Conservation (phyloP, 805 yeast genomes). For the Candida michaelii region DNA sequence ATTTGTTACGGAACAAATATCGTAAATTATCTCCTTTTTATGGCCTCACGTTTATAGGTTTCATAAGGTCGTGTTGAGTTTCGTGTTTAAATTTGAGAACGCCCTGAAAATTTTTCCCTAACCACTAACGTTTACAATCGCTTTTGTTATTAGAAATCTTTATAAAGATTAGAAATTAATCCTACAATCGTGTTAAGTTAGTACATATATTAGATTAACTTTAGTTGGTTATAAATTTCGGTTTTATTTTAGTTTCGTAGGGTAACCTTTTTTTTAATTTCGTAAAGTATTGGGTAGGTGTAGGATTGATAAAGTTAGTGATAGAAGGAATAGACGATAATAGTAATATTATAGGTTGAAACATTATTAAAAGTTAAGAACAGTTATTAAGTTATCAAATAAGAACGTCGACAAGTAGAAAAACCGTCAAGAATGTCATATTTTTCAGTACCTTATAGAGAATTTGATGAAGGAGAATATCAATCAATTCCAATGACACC, state of each 20-base stretch:
- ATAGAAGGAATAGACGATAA: too few species aligned
- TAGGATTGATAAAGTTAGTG: background rate
- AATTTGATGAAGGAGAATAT: background rate
- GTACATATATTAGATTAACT: background rate
- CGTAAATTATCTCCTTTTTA: background rate
- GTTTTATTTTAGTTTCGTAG: conserved; percentile 3
- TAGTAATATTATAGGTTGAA: too few species aligned
- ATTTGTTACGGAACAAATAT: too few species aligned
- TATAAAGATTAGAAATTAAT: background rate
- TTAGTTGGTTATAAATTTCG: background rate
- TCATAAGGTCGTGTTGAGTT: conserved; percentile 4
- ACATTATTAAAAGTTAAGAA: too few species aligned
- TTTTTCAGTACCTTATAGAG: conserved; percentile 7
- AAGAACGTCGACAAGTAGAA: too few species aligned
- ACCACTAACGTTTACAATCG: conserved; percentile 7
- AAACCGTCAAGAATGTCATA: conserved; percentile 9
- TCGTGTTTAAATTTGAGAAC: conserved; percentile 4
- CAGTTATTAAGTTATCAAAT: too few species aligned
- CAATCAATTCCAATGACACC: conserved; percentile 7
- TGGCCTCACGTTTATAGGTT: background rate
- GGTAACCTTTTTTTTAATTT: conserved; percentile 3
- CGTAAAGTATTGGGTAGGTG: background rate
- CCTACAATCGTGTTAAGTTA: background rate
- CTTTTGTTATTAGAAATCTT: background rate
- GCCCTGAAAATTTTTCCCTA: conserved; percentile 4